Evolutionary conservation across 768 basidiomycete genomes (phyloP).

Genomic region (Grammothele lineata): DNA sequence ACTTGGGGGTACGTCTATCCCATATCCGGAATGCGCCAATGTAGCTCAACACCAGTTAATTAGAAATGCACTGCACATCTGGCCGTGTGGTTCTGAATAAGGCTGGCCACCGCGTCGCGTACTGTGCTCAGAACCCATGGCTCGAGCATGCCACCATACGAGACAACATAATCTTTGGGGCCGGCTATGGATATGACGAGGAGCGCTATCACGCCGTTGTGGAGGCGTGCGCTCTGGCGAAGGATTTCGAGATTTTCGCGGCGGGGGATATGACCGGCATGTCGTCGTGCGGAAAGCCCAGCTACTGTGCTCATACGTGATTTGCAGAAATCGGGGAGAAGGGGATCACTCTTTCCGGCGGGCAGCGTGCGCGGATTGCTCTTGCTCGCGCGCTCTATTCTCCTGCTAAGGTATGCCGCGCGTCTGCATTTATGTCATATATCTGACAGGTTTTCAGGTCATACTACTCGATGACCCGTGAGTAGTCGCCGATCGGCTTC

Average conservation of each 20-base stretch:
- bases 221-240: conserved; percentile 69
- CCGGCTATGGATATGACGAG: conserved; percentile 52
- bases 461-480: conserved; percentile 73
- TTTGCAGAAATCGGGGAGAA: conserved; percentile 72
- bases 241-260: conserved; percentile 68
- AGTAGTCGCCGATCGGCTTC: conserved; percentile 23
- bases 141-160: conserved; percentile 77
- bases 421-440: neutral
- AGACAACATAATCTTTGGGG: conserved; percentile 78
- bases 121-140: conserved; percentile 68
- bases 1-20: conserved; percentile 51
- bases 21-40: neutral
- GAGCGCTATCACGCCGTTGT: conserved; percentile 64
- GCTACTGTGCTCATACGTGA: neutral
- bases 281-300: neutral
- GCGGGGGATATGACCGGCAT: conserved; percentile 75
- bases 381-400: conserved; percentile 82
- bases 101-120: conserved; percentile 56
- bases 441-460: conserved; percentile 35
- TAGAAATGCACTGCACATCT: conserved; percentile 57
- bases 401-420: conserved; percentile 41
- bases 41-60: no score
- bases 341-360: conserved; percentile 71
- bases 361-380: conserved; percentile 69
- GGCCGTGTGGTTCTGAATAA: conserved; percentile 56